Conservation (phyloP, 208 protist genomes). For the Herpetomonas muscarum region DNA sequence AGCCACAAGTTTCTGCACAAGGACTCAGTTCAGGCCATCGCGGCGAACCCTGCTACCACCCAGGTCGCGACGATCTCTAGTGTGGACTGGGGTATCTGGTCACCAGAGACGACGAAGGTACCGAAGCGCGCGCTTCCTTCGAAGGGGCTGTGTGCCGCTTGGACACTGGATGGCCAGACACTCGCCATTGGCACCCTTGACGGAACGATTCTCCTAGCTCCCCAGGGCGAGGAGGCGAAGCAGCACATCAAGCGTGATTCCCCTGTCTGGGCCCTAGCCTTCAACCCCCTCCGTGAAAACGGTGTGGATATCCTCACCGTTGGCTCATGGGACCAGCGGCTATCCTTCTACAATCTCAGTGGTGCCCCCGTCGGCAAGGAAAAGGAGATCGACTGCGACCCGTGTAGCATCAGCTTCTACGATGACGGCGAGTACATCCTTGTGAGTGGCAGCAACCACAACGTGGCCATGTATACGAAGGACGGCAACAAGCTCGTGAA, state of each 20-base stretch:
- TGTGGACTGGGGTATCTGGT: conserved; percentile 96
- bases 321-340: conserved; percentile 93
- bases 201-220: conserved; percentile 58
- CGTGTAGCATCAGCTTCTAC: conserved; percentile 91
- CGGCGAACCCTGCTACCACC: conserved; percentile 88
- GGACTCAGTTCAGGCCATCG: conserved; percentile 93
- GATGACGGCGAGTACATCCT: conserved; percentile 91
- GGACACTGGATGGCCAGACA: conserved; percentile 93
- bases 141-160: conserved; percentile 88
- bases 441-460: conserved; percentile 89
- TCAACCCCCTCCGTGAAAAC: conserved; percentile 87
- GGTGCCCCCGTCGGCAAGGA: conserved; percentile 69
- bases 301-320: conserved; percentile 90
- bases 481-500: conserved; percentile 85
- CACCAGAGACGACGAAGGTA: conserved; percentile 87
- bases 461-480: conserved; percentile 87
- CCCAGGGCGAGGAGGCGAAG: conserved; percentile 44
- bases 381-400: conserved; percentile 90
- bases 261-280: conserved; percentile 93
- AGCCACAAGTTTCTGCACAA: conserved; percentile 96
- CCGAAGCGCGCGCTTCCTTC: conserved; percentile 82
- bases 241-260: conserved; percentile 65
- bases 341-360: conserved; percentile 94
- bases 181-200: conserved; percentile 92
- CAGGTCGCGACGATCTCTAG: conserved; percentile 89